These are phyloP conservation scores for Aspergillus luchuensis DNA, from an alignment of 2,329 filamentous ascomycete genomes.

Conservation along the genomic window DNA sequence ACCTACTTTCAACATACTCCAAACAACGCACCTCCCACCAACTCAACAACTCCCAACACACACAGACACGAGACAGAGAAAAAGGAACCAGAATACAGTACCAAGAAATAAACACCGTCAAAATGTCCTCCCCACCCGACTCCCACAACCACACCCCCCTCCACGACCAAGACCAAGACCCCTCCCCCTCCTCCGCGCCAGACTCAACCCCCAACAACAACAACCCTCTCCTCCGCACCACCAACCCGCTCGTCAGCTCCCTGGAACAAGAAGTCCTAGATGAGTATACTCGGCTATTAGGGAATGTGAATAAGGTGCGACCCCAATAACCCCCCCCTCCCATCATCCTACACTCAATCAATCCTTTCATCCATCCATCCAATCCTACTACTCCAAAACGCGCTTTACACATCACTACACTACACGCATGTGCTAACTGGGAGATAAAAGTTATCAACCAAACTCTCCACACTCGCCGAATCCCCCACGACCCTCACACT, in stretches of 20 bases:
- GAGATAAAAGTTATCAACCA: constrained; percentile 33
- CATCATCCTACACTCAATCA: background rate
- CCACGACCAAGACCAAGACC: background rate
- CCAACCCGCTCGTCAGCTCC: constrained; percentile 59
- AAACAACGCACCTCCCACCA: background rate
- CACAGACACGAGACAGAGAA: background rate
- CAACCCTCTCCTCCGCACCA: constrained; percentile 42
- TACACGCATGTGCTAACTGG: no score
- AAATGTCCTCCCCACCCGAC: background rate
- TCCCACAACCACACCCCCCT: no score
- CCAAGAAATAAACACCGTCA: no score
- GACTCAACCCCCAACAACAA: constrained; percentile 37
- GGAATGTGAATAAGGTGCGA: constrained; percentile 84
- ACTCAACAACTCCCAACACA: background rate
- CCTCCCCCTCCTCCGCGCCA: constrained; percentile 8
- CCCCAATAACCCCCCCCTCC: background rate
- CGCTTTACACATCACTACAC: no score
- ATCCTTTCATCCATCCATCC: background rate
- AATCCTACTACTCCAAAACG: background rate
- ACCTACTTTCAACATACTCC: background rate
- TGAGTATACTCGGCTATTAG: constrained; percentile 83
- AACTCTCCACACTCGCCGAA: constrained; percentile 61
- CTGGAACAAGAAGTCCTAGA: constrained; percentile 93
- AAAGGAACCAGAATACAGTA: no score
- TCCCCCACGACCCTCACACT: constrained; percentile 70